Percentiles rank a stretch among this genome's conserved stretches.
phyloP scores from a whole-genome alignment of 1,139 yeast species.

The Nakaseomyces bracarensis region DNA sequence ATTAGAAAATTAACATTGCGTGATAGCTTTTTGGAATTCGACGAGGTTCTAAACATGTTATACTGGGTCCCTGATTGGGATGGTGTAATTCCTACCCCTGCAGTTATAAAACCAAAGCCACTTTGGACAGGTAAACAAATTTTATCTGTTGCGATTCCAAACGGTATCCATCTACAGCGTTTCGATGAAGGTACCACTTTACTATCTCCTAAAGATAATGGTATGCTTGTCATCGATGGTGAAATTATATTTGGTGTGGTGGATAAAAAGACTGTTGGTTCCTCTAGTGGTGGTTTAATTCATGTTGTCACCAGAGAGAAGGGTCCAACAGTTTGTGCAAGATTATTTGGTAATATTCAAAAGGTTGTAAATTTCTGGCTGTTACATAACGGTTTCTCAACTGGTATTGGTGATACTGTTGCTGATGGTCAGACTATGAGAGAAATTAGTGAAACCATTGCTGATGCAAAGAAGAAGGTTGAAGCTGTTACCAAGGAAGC shows the following conservation, averaged over 20 bases:
- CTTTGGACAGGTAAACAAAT: constrained; percentile 97
- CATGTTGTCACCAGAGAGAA: constrained; percentile 97
- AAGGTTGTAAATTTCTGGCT: constrained; percentile 96
- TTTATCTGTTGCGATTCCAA: constrained; percentile 86
- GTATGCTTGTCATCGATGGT: constrained; percentile 88
- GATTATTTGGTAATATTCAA: constrained; percentile 84
- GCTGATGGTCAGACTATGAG: constrained; percentile 97
- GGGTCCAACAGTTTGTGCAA: constrained; percentile 86
- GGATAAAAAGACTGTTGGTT: constrained; percentile 96
- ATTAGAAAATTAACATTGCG: constrained; percentile 89
- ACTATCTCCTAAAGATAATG: constrained; percentile 77
- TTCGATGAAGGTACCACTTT: constrained; percentile 86
- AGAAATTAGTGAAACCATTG: constrained; percentile 83
- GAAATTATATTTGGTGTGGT: constrained; percentile 96
- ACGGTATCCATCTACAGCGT: constrained; percentile 89
- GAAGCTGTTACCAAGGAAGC: constrained; percentile 90
- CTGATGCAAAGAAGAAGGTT: constrained; percentile 86
- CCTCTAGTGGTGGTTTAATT: constrained; percentile 95
- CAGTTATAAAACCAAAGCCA: constrained; percentile 88
- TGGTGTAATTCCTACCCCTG: constrained; percentile 97
- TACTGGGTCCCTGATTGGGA: constrained; percentile 99
- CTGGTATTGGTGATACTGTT: constrained; percentile 99
- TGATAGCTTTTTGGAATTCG: constrained; percentile 81
- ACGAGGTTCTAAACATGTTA: constrained; percentile 91
- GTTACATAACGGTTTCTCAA: constrained; percentile 91